Conservation (phyloP, 176 grass and related monocot species). For the Ensete glaucum region DNA sequence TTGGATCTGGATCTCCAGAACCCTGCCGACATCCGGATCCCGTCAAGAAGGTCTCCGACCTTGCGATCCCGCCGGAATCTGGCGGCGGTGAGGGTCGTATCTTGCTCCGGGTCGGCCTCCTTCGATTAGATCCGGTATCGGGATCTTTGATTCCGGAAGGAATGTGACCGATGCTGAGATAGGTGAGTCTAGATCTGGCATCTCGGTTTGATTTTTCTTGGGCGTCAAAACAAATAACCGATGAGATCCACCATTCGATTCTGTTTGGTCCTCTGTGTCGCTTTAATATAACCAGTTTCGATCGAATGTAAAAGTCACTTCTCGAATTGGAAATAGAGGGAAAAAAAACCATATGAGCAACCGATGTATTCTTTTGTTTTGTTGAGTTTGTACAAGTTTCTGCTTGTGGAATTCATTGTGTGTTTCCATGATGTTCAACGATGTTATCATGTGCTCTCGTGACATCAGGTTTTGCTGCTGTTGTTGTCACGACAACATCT, state of each 20-base stretch:
- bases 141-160: background rate
- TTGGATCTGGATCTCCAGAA: constrained; percentile 2
- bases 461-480: background rate
- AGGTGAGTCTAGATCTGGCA: constrained; percentile 6
- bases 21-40: background rate
- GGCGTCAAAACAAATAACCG: background rate
- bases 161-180: background rate
- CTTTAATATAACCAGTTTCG: too few species aligned
- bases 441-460: background rate
- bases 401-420: too few species aligned
- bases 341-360: background rate
- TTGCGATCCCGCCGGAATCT: background rate
- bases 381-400: too few species aligned
- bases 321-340: background rate
- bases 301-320: background rate
- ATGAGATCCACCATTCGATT: too few species aligned
- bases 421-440: background rate
- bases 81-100: background rate
- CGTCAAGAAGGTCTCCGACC: background rate
- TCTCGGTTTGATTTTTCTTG: background rate
- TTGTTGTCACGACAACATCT: background rate
- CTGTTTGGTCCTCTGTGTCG: too few species aligned
- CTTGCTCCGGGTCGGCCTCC: background rate
- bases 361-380: background rate
- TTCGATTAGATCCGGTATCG: background rate